These are phyloP conservation scores for Mayamaea pseudoterrestris DNA, from an alignment of 108 stramenopile species.

Conservation along the genomic window DNA sequence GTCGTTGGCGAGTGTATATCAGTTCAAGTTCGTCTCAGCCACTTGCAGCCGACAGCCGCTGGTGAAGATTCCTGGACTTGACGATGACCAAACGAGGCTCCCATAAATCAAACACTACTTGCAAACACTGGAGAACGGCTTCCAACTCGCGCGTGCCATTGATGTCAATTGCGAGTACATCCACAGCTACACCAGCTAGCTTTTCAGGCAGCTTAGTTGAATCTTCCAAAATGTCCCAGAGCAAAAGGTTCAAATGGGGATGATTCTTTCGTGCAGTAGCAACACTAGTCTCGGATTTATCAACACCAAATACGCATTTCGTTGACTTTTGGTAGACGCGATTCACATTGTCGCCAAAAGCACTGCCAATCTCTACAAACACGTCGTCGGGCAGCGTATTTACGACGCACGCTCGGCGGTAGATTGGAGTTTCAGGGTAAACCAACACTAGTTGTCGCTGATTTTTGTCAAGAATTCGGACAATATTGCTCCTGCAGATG, in stretches of 20 bases:
- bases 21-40: no score
- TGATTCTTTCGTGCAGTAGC: slow-evolving; percentile 43
- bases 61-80: slow-evolving; percentile 47
- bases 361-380: slow-evolving; percentile 73
- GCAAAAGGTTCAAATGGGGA: slow-evolving; percentile 37
- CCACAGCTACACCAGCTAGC: slow-evolving; percentile 7
- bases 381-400: slow-evolving; percentile 45
- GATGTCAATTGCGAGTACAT: slow-evolving; percentile 70
- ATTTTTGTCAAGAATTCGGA: slow-evolving; percentile 40
- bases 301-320: slow-evolving; percentile 32
- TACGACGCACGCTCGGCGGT: slow-evolving; percentile 42
- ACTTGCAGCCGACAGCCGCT: neutral
- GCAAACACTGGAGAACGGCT: slow-evolving; percentile 57
- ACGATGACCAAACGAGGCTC: slow-evolving; percentile 64
- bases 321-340: slow-evolving; percentile 16
- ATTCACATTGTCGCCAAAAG: slow-evolving; percentile 57
- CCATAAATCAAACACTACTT: slow-evolving; percentile 30
- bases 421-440: slow-evolving; percentile 55
- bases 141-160: slow-evolving; percentile 73
- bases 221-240: slow-evolving; percentile 18
- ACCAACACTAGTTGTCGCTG: slow-evolving; percentile 33
- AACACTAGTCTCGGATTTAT: slow-evolving; percentile 58
- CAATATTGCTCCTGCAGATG: slow-evolving; percentile 34
- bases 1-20: no score
- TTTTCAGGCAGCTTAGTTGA: neutral